Evolutionary conservation across 352 stramenopile species (phyloP), one percentile per base, ranked within the genome.

Genomic region (Phytophthora macrochlamydospora): DNA sequence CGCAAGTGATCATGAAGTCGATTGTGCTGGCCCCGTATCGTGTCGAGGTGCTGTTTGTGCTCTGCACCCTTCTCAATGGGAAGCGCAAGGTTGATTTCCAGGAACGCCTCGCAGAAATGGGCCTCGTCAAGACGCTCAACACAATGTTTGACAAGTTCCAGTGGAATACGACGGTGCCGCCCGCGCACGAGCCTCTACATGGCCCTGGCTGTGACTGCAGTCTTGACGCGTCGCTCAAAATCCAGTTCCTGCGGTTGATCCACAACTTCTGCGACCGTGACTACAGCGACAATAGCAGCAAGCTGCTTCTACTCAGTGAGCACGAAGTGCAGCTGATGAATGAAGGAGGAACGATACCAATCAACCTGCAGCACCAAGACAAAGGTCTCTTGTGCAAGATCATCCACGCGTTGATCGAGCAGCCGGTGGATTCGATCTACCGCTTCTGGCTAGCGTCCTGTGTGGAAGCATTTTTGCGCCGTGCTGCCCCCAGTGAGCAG

Each of bases 201-300:
- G 87, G 87, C 6, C 87, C 87, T 30, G 87, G 85, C 1, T 99
- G 97, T 56, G 94, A 98, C 57, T 99, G 96, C 77, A 98, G 95
- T 62, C 79, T 98, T 33, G 95, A 98, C 53, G 95, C 86, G 42
- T 97, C 94, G 13, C 66, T 99, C 18, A 95, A 97, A 69, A 97
- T 99, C 43, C 96, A 99, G 74, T 99, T 97, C 62, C 71, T 99
- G 56, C 82, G 96, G 2, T 65, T 99, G 9, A 91, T 99, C 42
- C 97, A 99, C 77, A 99, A 99, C 59, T 98, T 98, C 59, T 98
- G 95, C 56, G 97, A 99, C 58, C 88, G 94, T 14, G 95, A 99
- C 52, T 96, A 91, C 67, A 91, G 89, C 30, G 81, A 93, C 51
- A 92, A 92, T 42, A 73, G 71, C 0, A 94, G 85, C 76, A 94